Conservation (phyloP, 1,284 basidiomycete genomes). For the Abortiporus biennis region DNA sequence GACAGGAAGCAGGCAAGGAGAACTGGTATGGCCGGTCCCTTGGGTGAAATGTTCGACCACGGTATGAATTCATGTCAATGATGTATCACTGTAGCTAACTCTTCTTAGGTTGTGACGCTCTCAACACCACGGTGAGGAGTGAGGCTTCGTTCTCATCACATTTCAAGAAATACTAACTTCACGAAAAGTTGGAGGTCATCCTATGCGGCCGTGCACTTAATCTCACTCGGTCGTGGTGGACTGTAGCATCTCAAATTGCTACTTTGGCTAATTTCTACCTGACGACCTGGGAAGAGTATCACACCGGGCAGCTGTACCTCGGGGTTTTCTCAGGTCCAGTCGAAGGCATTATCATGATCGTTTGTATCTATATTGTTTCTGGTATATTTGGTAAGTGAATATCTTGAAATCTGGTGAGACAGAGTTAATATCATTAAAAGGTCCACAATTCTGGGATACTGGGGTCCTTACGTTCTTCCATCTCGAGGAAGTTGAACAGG, state of each 20-base stretch:
- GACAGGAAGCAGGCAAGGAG: constrained; percentile 89
- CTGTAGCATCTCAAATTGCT: constrained; percentile 80
- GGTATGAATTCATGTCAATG: constrained; percentile 40
- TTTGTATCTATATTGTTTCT: constrained; percentile 73
- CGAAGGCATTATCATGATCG: constrained; percentile 91
- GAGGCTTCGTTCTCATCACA: not conserved
- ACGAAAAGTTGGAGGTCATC: constrained; percentile 72
- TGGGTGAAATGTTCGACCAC: constrained; percentile 97
- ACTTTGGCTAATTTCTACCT: constrained; percentile 94
- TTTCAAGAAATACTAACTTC: not conserved
- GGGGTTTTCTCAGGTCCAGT: constrained; percentile 96
- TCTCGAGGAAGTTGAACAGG: constrained; percentile 45
- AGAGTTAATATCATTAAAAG: constrained; percentile 25
- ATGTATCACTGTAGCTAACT: not conserved
- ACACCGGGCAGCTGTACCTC: constrained; percentile 87
- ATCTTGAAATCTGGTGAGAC: not conserved
- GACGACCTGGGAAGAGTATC: constrained; percentile 97
- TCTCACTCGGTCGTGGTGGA: constrained; percentile 94
- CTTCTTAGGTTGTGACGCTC: constrained; percentile 71
- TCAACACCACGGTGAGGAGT: constrained; percentile 85
- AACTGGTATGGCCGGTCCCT: constrained; percentile 92
- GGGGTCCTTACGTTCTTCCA: constrained; percentile 58
- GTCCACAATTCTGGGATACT: constrained; percentile 82
- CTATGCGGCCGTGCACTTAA: constrained; percentile 84
- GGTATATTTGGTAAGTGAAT: constrained; percentile 58